Base-by-base conservation (phyloP, 805 yeast species). In the Wickerhamiella vanderwaltii region DNA sequence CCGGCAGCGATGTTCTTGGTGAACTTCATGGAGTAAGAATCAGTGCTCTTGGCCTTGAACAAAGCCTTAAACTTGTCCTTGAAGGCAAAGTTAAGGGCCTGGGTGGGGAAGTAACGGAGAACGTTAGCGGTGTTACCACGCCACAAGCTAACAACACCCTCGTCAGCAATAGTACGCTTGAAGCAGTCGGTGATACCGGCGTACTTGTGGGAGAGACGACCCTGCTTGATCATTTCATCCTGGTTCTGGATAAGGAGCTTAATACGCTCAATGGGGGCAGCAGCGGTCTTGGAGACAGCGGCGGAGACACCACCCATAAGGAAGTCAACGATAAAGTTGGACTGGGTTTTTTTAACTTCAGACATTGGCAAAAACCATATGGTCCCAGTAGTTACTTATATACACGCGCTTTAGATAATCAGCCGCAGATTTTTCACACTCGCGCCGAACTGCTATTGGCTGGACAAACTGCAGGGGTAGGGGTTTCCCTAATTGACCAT, bases 61-160 rank as follows among this genome's bases (percentile, higher is more conserved):
- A 83, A 67, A 59, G 78, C 75, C 79, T 84, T 84, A 72, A 85
- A 80, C 73, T 80, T 81, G 69, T 85, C 95, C 75, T 84, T 84
- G 85, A 84, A 85, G 60, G 95, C 95, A 61, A 84, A 85, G 79
- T 84, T 84, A 66, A 84, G 76, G 58, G 95, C 95, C 73, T 84
- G 94, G 64, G 94, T 85, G 70, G 95, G 95, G 93, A 84, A 84
- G 78, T 85, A 84, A 76, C 94, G 80, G 71, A 84, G 78, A 64
- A 84, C 94, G 72, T 84, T 84, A 61, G 95, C 95, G 53, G 94
- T 81, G 85, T 84, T 84, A 79, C 95, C 95, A 80, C 94, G 85
- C 94, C 94, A 84, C 86, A 84, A 80, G 50, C 94, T 72, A 54
- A 68, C 72, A 50, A 80, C 62, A 77, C 95, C 95, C 73, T 85